Evolutionary conservation across 2,329 filamentous ascomycete species (phyloP), one percentile per base, ranked within the genome.

Genomic region (Pseudopithomyces chartarum): DNA sequence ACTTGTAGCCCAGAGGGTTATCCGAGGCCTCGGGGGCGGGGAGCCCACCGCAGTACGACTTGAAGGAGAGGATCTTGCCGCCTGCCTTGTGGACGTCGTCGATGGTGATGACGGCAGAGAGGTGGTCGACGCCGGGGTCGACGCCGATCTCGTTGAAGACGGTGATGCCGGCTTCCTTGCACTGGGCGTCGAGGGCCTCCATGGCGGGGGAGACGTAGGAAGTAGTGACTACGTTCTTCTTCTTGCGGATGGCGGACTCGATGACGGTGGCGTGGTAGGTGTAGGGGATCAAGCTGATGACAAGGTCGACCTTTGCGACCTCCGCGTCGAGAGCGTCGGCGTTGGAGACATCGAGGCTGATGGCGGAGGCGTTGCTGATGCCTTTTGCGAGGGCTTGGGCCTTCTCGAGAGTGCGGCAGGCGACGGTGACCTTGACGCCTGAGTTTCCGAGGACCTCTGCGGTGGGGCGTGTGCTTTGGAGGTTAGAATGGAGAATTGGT

Each of bases 191-290:
- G 49, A 98, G 87, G 81, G 93, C 94, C 80, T 89, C 79, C 92
- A 97, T 97, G 63, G 91, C 91, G 3, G 92, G 92, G 4, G 91
- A 96, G 65, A 97, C 90, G 74, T 98, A 98, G 64, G 87, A 92
- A 29, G 94, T 97, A 57, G 94, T 97, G 72, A 98, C 93, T 59
- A 98, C 92, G 81, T 98, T 82, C 85, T 94, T 97, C 90, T 97
- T 97, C 71, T 89, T 85, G 71, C 89, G 86, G 80, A 98, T 97
- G 62, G 92, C 94, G 34, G 90, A 88, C 85, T 96, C 94, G 86
- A 97, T 96, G 70, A 97, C 92, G 54, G 85, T 83, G 44, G 89
- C 90, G 61, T 75, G 73, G 65, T 62, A 69, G 34, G 71, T 76
- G 66, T 97, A 98, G 49, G 94, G 94, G 68, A 98, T 97, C 78